Conservation (phyloP, 73 alveolate species). For the Paramecium biaurelia region DNA sequence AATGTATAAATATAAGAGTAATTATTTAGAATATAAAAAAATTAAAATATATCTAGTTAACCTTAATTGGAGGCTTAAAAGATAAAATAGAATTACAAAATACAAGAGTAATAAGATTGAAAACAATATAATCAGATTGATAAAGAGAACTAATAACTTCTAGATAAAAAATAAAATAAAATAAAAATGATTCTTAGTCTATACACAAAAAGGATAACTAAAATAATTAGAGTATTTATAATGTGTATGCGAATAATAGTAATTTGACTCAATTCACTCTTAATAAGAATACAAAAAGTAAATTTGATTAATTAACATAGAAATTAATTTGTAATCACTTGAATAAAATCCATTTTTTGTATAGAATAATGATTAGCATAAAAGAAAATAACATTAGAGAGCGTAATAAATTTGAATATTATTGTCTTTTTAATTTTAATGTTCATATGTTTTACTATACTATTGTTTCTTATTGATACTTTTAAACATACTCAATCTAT, state of each 20-base stretch:
- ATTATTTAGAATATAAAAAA: neutral
- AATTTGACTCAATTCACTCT: neutral
- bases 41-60: neutral
- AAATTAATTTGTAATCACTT: neutral
- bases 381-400: neutral
- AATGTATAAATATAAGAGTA: no score
- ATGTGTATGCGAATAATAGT: neutral
- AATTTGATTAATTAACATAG: neutral
- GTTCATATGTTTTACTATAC: constrained; percentile 31
- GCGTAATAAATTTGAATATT: neutral
- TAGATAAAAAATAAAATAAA: neutral
- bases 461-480: constrained; percentile 8
- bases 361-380: neutral
- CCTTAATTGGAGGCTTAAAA: neutral
- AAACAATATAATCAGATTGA: neutral
- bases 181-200: neutral
- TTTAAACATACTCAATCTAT: constrained; percentile 27
- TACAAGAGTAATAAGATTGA: neutral
- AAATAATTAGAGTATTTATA: neutral
- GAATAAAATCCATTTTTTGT: neutral
- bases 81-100: neutral
- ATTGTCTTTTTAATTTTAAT: neutral
- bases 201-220: neutral
- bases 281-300: neutral
- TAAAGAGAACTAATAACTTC: neutral